phyloP scores from a whole-genome alignment of 257 asterid genomes.

The Rhazya stricta region DNA sequence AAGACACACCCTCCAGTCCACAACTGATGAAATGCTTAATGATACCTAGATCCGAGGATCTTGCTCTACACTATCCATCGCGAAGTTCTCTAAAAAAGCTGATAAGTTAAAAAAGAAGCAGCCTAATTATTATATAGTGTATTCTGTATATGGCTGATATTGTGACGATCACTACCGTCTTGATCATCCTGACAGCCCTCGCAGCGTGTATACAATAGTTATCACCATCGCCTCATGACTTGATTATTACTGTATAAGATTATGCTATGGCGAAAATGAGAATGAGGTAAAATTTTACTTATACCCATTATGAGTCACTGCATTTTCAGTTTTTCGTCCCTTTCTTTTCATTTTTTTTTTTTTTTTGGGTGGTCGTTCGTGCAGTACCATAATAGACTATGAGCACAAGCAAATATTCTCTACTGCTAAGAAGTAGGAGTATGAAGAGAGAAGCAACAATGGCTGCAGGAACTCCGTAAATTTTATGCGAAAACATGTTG shows the following conservation, averaged over 20 bases:
- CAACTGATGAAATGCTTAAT: slow-evolving; percentile 2
- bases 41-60: not conserved
- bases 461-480: too few relatives aligned
- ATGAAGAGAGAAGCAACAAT: too few relatives aligned
- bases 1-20: slow-evolving; percentile 59
- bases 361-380: too few relatives aligned
- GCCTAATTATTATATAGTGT: not conserved
- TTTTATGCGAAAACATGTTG: too few relatives aligned
- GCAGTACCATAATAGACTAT: too few relatives aligned
- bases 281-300: not conserved
- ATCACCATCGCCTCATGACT: not conserved
- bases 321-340: too few relatives aligned
- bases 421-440: not conserved
- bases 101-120: not conserved
- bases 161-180: not conserved
- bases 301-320: too few relatives aligned
- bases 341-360: too few relatives aligned
- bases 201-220: not conserved
- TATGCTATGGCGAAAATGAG: not conserved
- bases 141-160: not conserved
- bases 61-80: not conserved
- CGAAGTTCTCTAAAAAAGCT: not conserved
- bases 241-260: not conserved
- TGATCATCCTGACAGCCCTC: not conserved
- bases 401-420: too few relatives aligned